Conservation (phyloP, 2,329 filamentous ascomycete species). For the Onygenales sp. region DNA sequence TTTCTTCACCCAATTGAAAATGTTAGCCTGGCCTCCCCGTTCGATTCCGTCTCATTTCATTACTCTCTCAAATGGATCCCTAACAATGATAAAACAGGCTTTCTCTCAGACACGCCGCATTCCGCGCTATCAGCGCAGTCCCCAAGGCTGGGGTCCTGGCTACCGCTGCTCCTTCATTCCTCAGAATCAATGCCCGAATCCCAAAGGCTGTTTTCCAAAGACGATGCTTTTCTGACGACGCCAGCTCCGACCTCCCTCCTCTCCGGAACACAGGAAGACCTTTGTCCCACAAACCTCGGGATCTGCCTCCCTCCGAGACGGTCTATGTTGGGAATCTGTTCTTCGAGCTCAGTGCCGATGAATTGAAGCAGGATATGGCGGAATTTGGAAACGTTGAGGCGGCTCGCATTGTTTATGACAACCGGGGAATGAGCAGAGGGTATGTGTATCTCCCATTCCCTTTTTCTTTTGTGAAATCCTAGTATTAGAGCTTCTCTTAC, state of each 20-base stretch:
- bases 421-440: slow-evolving; percentile 60
- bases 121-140: slow-evolving; percentile 7
- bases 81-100: slow-evolving; percentile 4
- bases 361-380: slow-evolving; percentile 50
- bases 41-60: not conserved
- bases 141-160: slow-evolving; percentile 17
- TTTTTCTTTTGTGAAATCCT: not conserved
- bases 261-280: slow-evolving; percentile 14
- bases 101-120: slow-evolving; percentile 10
- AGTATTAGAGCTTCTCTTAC: not conserved
- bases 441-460: slow-evolving; percentile 26
- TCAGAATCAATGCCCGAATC: slow-evolving; percentile 31
- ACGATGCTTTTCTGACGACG: slow-evolving; percentile 40
- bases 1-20: slow-evolving; percentile 2
- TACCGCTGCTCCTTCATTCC: slow-evolving; percentile 25
- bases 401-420: slow-evolving; percentile 50
- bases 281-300: slow-evolving; percentile 5
- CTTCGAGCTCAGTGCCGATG: slow-evolving; percentile 55
- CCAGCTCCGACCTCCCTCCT: slow-evolving; percentile 17
- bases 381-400: slow-evolving; percentile 48
- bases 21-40: slow-evolving; percentile 1
- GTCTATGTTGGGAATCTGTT: slow-evolving; percentile 62
- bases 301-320: slow-evolving; percentile 29
- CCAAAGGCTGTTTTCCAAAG: slow-evolving; percentile 33
- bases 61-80: not conserved